Conservation (phyloP, 2,329 filamentous ascomycete species). For the Exophiala sideris region DNA sequence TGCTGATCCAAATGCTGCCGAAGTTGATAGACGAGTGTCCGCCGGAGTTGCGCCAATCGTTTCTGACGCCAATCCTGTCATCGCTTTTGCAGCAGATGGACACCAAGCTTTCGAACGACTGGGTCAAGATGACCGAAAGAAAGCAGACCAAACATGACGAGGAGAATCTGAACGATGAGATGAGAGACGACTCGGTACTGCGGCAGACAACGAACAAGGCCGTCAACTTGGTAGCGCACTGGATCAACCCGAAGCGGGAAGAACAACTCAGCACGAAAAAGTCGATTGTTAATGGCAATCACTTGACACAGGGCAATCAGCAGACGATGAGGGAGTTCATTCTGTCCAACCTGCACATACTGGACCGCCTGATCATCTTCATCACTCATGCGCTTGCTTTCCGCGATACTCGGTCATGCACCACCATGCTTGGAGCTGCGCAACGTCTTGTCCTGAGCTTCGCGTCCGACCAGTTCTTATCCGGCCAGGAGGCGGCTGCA, state of each 20-base stretch:
- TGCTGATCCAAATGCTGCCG: constrained; percentile 83
- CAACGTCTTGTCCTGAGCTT: constrained; percentile 82
- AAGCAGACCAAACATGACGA: constrained; percentile 59
- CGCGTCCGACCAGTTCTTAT: constrained; percentile 28
- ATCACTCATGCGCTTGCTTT: constrained; percentile 87
- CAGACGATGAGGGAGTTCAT: constrained; percentile 71
- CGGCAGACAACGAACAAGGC: constrained; percentile 89
- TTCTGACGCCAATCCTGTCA: constrained; percentile 78
- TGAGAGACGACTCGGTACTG: constrained; percentile 95
- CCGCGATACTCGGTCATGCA: constrained; percentile 83
- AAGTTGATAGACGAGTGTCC: constrained; percentile 92
- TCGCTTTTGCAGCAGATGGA: constrained; percentile 84
- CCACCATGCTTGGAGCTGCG: constrained; percentile 80
- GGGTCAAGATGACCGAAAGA: constrained; percentile 67
- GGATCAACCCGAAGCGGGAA: constrained; percentile 70
- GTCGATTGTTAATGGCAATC: constrained; percentile 24
- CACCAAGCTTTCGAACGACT: constrained; percentile 79
- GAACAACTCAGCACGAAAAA: constrained; percentile 45
- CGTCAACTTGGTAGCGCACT: constrained; percentile 84
- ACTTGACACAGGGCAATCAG: constrained; percentile 33
- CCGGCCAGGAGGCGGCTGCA: constrained; percentile 55
- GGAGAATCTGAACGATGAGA: constrained; percentile 84
- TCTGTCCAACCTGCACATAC: constrained; percentile 69
- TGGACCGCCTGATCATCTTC: constrained; percentile 87
- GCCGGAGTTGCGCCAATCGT: constrained; percentile 68